These are phyloP conservation scores for Cyberlindnera samutprakarnensis DNA, from an alignment of 805 yeast species.

Conservation along the genomic window DNA sequence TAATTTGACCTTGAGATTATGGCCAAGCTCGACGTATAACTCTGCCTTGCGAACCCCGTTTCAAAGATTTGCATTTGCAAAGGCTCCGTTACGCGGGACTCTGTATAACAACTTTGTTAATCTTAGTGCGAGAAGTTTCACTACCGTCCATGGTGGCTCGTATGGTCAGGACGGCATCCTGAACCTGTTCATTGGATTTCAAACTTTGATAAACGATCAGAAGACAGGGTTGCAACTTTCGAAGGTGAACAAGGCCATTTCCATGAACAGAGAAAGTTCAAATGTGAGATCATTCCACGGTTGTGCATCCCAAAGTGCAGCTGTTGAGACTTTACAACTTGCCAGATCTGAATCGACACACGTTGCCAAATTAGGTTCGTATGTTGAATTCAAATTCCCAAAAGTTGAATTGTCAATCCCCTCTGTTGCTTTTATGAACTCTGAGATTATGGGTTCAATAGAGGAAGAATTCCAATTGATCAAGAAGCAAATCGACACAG, in stretches of 20 bases:
- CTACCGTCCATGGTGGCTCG: conserved; percentile 28
- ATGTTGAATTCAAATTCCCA: conserved; percentile 52
- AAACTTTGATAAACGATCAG: conserved; percentile 30
- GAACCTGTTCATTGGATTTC: conserved; percentile 44
- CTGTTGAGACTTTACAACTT: conserved; percentile 24
- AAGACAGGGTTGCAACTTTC: conserved; percentile 4
- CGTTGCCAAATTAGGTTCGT: conserved; percentile 33
- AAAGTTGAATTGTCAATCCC: conserved; percentile 28
- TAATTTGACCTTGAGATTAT: conserved; percentile 10
- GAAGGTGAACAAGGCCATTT: neutral
- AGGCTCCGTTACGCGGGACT: conserved; percentile 13
- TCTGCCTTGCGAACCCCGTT: no score
- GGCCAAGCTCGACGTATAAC: conserved; percentile 22
- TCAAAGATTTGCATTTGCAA: no score
- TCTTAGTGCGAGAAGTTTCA: conserved; percentile 30
- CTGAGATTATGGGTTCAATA: conserved; percentile 34
- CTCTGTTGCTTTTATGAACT: conserved; percentile 36
- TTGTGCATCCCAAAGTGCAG: conserved; percentile 22
- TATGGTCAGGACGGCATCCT: conserved; percentile 49
- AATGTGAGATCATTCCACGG: conserved; percentile 13
- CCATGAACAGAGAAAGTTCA: neutral
- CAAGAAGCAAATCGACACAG: conserved; percentile 33
- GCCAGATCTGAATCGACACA: conserved; percentile 28
- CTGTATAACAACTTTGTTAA: conserved; percentile 29
- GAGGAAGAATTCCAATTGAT: conserved; percentile 29